A percentile compares a stretch with the other conserved stretches of the same genome.
Evolutionary conservation across 2,329 filamentous ascomycete species (phyloP).

Genomic region (Alternaria brassicae): DNA sequence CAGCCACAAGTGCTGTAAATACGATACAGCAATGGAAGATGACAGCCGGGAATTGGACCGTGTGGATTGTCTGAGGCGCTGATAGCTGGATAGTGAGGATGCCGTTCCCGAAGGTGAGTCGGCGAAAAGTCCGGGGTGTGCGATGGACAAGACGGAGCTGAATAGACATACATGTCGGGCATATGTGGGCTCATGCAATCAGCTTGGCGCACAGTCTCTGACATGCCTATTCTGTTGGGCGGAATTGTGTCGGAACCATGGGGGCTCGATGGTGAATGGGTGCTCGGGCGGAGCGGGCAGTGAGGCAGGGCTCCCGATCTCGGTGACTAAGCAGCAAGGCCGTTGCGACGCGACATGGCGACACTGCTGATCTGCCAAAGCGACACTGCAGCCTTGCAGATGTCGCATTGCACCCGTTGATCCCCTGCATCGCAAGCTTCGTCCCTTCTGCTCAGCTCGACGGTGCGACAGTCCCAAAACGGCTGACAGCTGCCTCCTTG

Average conservation of each 20-base stretch:
- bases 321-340: constrained; percentile 20
- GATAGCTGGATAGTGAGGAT: neutral
- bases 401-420: constrained; percentile 17
- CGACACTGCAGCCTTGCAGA: constrained; percentile 20
- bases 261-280: neutral
- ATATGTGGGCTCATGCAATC: neutral
- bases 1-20: constrained; percentile 16
- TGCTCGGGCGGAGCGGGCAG: neutral
- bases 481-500: constrained; percentile 3
- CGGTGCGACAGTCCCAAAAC: constrained; percentile 5
- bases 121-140: constrained; percentile 1
- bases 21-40: constrained; percentile 8
- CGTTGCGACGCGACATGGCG: constrained; percentile 25
- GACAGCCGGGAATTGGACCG: neutral
- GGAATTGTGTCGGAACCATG: neutral
- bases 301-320: neutral
- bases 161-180: neutral
- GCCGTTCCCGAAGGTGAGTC: neutral
- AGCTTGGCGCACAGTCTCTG: neutral
- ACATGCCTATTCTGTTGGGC: neutral
- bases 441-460: neutral
- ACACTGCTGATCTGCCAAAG: constrained; percentile 23
- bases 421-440: neutral
- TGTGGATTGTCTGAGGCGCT: neutral
- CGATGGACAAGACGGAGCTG: neutral